phyloP scores from a whole-genome alignment of 495 filamentous ascomycete species.

The Tetracladium marchalianum region DNA sequence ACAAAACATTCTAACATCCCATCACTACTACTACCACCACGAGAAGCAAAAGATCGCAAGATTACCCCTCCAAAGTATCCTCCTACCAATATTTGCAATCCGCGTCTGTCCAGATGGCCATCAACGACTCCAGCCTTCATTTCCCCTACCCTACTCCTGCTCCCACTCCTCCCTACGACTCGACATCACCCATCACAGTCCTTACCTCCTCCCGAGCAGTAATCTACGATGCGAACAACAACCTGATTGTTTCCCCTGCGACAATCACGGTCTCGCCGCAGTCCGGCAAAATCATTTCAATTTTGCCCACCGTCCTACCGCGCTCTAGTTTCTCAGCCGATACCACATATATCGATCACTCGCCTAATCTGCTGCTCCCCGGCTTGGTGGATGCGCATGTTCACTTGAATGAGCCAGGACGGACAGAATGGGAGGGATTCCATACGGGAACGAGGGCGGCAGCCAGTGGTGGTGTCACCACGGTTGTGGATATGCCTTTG shows the following conservation, averaged over 20 bases:
- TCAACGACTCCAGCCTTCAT: conserved; percentile 15
- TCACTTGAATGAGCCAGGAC: conserved; percentile 92
- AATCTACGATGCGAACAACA: conserved; percentile 54
- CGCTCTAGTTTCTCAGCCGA: conserved; percentile 58
- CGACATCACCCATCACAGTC: conserved; percentile 45
- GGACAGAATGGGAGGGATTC: conserved; percentile 99
- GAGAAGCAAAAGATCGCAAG: conserved; percentile 13
- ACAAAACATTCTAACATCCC: conserved; percentile 1
- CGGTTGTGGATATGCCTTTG: conserved; percentile 94
- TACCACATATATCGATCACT: conserved; percentile 72
- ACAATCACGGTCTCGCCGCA: conserved; percentile 70
- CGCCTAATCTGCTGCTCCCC: conserved; percentile 78
- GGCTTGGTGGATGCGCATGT: conserved; percentile 96
- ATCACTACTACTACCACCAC: conserved; percentile 4
- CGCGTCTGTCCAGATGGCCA: conserved; percentile 16
- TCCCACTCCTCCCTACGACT: conserved; percentile 19
- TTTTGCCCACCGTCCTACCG: conserved; percentile 65
- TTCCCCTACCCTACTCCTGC: conserved; percentile 19
- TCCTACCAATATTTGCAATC: background rate
- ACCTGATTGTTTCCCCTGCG: conserved; percentile 40
- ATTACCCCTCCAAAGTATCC: background rate
- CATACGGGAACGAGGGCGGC: conserved; percentile 86
- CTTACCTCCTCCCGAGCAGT: conserved; percentile 77
- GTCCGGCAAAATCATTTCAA: conserved; percentile 77
- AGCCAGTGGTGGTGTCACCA: conserved; percentile 95